Evolutionary conservation across 2,329 filamentous ascomycete species (phyloP).

Genomic region (Gaeumannomyces tritici): DNA sequence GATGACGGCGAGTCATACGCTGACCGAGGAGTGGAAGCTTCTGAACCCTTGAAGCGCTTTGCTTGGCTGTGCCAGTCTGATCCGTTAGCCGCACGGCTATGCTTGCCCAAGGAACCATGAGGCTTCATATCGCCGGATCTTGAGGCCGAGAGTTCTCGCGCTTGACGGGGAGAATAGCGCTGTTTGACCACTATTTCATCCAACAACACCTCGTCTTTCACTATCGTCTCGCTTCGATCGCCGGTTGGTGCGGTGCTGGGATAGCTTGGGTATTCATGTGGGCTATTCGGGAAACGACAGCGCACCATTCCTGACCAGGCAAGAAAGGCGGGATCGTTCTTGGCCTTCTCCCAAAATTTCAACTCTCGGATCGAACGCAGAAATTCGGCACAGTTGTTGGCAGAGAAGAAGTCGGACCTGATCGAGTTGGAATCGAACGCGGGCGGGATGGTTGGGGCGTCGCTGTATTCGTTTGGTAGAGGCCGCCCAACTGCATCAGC

Average conservation of each 20-base stretch:
- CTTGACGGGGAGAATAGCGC: too few species aligned
- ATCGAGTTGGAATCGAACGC: conserved; percentile 31
- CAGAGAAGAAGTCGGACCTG: conserved; percentile 32
- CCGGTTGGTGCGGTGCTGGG: neutral
- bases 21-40: neutral
- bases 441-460: conserved; percentile 34
- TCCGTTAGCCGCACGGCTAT: neutral
- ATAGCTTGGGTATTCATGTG: conserved; percentile 17
- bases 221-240: neutral
- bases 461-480: conserved; percentile 29
- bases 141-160: neutral
- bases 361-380: conserved; percentile 29
- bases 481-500: conserved; percentile 39
- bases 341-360: conserved; percentile 26
- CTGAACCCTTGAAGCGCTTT: neutral
- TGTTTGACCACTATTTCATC: neutral
- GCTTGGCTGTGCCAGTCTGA: neutral
- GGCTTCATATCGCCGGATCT: neutral
- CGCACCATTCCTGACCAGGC: conserved; percentile 16
- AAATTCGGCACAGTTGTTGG: conserved; percentile 32
- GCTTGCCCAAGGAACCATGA: conserved; percentile 1
- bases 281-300: conserved; percentile 12
- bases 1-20: neutral
- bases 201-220: neutral
- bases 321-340: conserved; percentile 33